These are phyloP conservation scores for Pichia gijzeniarum DNA, from an alignment of 805 yeast species.

Conservation along the genomic window DNA sequence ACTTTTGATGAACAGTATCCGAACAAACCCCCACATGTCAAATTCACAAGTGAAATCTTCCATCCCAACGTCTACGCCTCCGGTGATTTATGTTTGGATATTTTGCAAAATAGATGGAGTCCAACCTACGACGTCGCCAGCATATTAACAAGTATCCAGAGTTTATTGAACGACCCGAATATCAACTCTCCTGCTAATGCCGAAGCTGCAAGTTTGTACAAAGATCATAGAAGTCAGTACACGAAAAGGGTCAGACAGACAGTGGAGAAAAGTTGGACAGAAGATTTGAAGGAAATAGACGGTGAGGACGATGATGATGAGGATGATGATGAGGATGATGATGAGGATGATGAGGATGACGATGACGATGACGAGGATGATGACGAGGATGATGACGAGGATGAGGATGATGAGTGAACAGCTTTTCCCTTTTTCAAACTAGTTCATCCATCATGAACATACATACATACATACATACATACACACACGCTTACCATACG, in stretches of 20 bases:
- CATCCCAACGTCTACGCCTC: slow-evolving; percentile 96
- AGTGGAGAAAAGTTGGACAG: slow-evolving; percentile 92
- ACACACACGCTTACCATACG: too few species aligned
- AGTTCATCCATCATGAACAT: not conserved
- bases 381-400: too few species aligned
- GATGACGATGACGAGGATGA: slow-evolving; percentile 13
- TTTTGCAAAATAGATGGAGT: slow-evolving; percentile 95
- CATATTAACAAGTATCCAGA: slow-evolving; percentile 87
- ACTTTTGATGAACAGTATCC: slow-evolving; percentile 97
- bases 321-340: slow-evolving; percentile 27
- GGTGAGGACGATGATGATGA: slow-evolving; percentile 37
- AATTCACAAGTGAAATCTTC: slow-evolving; percentile 89
- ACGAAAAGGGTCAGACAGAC: slow-evolving; percentile 88
- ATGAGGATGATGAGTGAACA: slow-evolving; percentile 1
- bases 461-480: slow-evolving; percentile 1
- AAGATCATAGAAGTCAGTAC: slow-evolving; percentile 92
- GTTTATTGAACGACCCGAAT: slow-evolving; percentile 90
- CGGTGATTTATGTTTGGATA: slow-evolving; percentile 94
- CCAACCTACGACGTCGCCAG: slow-evolving; percentile 98
- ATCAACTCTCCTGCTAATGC: slow-evolving; percentile 96
- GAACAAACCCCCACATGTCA: slow-evolving; percentile 91
- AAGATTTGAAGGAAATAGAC: slow-evolving; percentile 58
- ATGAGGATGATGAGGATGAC: slow-evolving; percentile 19
- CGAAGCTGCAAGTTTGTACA: slow-evolving; percentile 92
- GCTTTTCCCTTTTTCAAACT: too few species aligned